Evolutionary conservation across 495 filamentous ascomycete genomes (phyloP), one percentile per base, ranked within the genome.

Genomic region (Aspergillus haitiensis): DNA sequence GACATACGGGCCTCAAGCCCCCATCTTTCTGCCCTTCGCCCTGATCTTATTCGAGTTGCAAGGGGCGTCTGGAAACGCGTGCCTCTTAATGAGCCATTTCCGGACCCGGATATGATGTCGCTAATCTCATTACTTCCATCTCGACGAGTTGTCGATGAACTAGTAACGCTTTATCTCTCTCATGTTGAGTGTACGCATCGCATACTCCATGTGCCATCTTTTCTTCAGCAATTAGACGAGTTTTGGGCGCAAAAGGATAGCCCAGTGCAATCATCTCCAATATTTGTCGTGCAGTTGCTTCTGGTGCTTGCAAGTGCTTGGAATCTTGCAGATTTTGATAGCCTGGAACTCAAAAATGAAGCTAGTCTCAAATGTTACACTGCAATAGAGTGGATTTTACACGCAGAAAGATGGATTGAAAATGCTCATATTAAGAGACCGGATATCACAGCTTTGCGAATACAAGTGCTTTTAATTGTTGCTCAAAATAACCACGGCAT

Each of bases 221-320:
- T 88, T 46, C 71, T 78, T 58, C 64, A 63, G 5, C 83, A 86
- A 49, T 81, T 88, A 50, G 70, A 76, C 13, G 68, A 66, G 12
- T 81, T 81, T 49, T 86, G 82, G 81, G 57, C 59, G 0, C 66
- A 66, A 44, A 56, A 60, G 34, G 68, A 72, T 7, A 71, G 59
- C n/a, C 68, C 72, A 0, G 64, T 61, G 15, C 55, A 70, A 32
- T 50, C 70, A 3, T 70, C 74, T 0, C 60, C 76, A 6, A 65
- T 72, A 1, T 88, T 88, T 58, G 64, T 84, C 1, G 73, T 85
- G 3, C 84, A 86, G 58, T 64, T 90, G 5, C 79, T 89, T 58
- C 68, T 90, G 11, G 78, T 87, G n/a, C 77, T 89, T 65, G 83
- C 86, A 9, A 84, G 86, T 57, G 86, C 86, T 2, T 78, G 78